Evolutionary conservation across 2,329 filamentous ascomycete genomes (phyloP), one percentile per base, ranked within the genome.

Genomic region (Aphanocladium album): DNA sequence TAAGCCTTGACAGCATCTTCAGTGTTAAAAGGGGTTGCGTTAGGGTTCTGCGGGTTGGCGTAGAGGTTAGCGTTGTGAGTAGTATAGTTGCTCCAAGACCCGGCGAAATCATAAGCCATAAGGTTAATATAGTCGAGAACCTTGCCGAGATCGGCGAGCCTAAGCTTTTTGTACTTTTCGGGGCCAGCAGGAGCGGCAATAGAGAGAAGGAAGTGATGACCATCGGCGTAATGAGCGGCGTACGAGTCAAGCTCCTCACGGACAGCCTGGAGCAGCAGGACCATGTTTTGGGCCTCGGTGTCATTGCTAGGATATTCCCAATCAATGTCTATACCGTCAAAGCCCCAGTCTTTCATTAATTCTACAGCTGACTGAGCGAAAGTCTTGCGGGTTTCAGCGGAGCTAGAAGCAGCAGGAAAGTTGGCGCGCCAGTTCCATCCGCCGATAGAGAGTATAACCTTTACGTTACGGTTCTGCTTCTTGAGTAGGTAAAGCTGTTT

Each of bases 401-500:
- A 89, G 62, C 84, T 85, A 9, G 87, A 85, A 0, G 87, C 87
- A 1, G 78, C 77, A 1, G 89, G 79, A 70, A 96, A 93, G 72
- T 91, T 90, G 66, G 81, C 77, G 2, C 89, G 91, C 74, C 90
- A 95, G 0, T 89, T 92, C 89, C 89, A 96, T 33, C 92, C 91
- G 51, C 92, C 92, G 64, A 96, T 91, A 51, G 85, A 90, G 4
- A 96, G 81, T 23, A 96, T 78, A 1, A 89, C 80, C 70, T 96
- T 96, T 57, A 96, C 73, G 51, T 90, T 83, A 17, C 91, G 86
- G 72, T 96, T 88, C 61, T 80, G 73, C 72, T 93, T 87, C 76
- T 96, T 96, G 47, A 91, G 78, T 7, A 90, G 76, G 70, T 84
- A 91, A 1, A 96, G 78, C 69, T 96, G 90, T 76, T 95, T 95